Conservation (phyloP, 2,329 filamentous ascomycete genomes). For the Nothophoma quercina region DNA sequence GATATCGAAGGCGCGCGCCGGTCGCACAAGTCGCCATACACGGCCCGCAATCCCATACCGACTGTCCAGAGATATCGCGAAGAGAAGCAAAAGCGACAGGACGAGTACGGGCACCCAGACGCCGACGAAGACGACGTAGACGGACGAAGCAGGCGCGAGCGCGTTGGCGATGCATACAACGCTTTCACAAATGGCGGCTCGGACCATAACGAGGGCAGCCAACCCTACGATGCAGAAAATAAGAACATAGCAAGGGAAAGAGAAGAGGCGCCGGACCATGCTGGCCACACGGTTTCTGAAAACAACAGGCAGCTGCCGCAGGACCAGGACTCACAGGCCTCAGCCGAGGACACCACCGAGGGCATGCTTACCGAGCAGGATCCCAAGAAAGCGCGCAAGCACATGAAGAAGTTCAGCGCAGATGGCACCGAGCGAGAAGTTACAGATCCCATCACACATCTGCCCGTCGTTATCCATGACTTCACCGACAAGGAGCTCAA, state of each 20-base stretch:
- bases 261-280: slow-evolving; percentile 42
- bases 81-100: slow-evolving; percentile 54
- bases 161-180: slow-evolving; percentile 47
- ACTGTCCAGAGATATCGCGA: slow-evolving; percentile 57
- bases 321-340: slow-evolving; percentile 31
- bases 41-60: slow-evolving; percentile 54
- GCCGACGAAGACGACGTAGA: slow-evolving; percentile 28
- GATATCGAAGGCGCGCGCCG: slow-evolving; percentile 49
- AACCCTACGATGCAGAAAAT: slow-evolving; percentile 46
- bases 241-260: slow-evolving; percentile 44
- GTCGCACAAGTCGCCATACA: slow-evolving; percentile 54
- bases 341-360: slow-evolving; percentile 55
- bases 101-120: slow-evolving; percentile 38
- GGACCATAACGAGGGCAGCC: slow-evolving; percentile 29
- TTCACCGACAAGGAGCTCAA: slow-evolving; percentile 70
- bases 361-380: slow-evolving; percentile 46
- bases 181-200: slow-evolving; percentile 42
- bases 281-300: slow-evolving; percentile 30
- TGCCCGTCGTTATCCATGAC: slow-evolving; percentile 73
- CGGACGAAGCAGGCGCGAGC: slow-evolving; percentile 44
- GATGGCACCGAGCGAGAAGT: slow-evolving; percentile 65
- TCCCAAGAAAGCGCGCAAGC: slow-evolving; percentile 58
- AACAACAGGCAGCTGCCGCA: slow-evolving; percentile 24
- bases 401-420: slow-evolving; percentile 57
- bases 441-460: slow-evolving; percentile 75